A percentile compares a stretch with the other conserved stretches of the same genome.
Conservation (phyloP, 1,284 basidiomycete genomes). For the Anthracocystis panici-leucophaei region DNA sequence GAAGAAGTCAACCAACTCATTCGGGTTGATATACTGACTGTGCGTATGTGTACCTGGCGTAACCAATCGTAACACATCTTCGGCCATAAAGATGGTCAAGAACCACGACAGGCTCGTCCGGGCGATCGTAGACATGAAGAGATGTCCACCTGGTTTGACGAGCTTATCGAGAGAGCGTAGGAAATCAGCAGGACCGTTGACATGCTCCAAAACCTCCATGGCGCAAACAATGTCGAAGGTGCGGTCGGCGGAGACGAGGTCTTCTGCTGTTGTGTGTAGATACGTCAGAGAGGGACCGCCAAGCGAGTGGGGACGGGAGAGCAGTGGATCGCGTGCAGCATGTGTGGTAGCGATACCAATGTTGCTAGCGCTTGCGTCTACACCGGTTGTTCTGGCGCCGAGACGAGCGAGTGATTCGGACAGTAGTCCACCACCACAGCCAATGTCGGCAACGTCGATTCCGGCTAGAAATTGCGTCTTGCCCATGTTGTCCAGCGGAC, state of each 20-base stretch:
- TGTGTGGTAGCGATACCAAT: constrained; percentile 87
- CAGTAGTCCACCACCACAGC: constrained; percentile 93
- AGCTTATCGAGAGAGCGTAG: constrained; percentile 59
- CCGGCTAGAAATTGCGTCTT: constrained; percentile 71
- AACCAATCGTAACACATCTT: constrained; percentile 82
- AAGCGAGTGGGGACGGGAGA: constrained; percentile 26
- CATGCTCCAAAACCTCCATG: constrained; percentile 98
- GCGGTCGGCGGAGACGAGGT: constrained; percentile 74
- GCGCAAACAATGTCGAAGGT: constrained; percentile 92
- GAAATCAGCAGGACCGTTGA: constrained; percentile 89
- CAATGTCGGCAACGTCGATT: constrained; percentile 83
- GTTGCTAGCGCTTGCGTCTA: constrained; percentile 90
- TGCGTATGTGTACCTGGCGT: constrained; percentile 91
- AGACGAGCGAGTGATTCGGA: constrained; percentile 91
- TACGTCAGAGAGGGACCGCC: constrained; percentile 74
- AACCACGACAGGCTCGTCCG: constrained; percentile 90
- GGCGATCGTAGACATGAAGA: constrained; percentile 96
- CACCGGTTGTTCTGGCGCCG: constrained; percentile 85
- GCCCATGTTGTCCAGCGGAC: constrained; percentile 65
- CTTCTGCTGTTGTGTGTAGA: constrained; percentile 83
- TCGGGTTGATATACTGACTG: constrained; percentile 88
- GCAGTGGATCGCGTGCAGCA: constrained; percentile 79
- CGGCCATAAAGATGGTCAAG: constrained; percentile 90
- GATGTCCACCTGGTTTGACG: constrained; percentile 85
- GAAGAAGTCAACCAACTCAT: constrained; percentile 89